phyloP scores from a whole-genome alignment of 495 filamentous ascomycete genomes.

The Tuber melanosporum region DNA sequence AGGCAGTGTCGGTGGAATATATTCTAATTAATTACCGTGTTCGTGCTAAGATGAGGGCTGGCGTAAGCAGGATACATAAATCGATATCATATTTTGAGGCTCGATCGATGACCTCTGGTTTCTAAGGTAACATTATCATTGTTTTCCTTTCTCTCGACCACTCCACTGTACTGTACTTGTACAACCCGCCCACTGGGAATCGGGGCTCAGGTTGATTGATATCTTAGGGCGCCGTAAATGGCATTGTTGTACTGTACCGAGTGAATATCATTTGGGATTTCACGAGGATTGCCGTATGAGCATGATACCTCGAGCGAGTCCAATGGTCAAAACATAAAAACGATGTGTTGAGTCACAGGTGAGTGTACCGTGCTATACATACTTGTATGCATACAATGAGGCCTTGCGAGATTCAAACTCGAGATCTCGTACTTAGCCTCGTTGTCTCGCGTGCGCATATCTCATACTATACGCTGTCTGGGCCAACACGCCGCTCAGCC shows the following conservation, averaged over 20 bases:
- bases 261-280: background rate
- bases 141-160: background rate
- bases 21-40: background rate
- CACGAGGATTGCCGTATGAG: background rate
- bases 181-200: background rate
- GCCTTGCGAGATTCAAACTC: background rate
- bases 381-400: background rate
- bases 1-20: too few species aligned
- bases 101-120: background rate
- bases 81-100: background rate
- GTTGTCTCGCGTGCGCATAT: background rate
- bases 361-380: too few species aligned
- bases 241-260: background rate
- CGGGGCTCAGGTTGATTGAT: background rate
- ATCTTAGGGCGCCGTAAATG: background rate
- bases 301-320: background rate
- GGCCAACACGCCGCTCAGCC: background rate
- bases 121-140: background rate
- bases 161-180: background rate
- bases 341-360: background rate
- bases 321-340: background rate
- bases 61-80: background rate
- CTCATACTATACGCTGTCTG: background rate
- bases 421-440: background rate
- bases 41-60: background rate